A percentile compares a stretch with the other conserved stretches of the same genome.
Conservation (phyloP, 139 green algal genomes). For the Chlorella sp. region DNA sequence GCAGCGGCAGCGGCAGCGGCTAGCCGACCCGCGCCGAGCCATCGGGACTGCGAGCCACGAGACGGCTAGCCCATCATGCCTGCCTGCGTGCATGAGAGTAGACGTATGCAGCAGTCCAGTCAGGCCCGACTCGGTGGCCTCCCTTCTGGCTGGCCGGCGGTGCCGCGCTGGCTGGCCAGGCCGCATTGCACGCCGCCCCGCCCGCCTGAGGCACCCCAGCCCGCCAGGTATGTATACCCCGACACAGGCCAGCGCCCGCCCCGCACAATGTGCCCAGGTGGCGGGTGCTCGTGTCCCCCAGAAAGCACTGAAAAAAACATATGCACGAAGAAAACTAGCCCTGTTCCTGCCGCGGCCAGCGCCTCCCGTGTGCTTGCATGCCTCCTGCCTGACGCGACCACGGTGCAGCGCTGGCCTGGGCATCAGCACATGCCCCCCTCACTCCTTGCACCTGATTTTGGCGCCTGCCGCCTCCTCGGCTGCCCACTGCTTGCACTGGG, state of each 20-base stretch:
- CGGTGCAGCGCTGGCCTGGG: too few relatives aligned
- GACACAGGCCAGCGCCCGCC: background rate
- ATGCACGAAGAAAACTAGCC: background rate
- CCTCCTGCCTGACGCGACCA: background rate
- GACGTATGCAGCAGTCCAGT: background rate
- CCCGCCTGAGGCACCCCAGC: background rate
- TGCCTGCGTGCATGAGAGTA: too few relatives aligned
- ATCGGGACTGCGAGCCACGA: too few relatives aligned
- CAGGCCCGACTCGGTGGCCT: background rate
- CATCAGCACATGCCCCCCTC: background rate
- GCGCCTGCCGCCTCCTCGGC: background rate
- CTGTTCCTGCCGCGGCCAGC: background rate
- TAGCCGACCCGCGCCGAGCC: too few relatives aligned
- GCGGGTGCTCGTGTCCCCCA: background rate
- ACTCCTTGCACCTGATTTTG: background rate
- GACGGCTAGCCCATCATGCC: too few relatives aligned
- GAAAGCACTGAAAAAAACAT: background rate
- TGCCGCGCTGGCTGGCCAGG: too few relatives aligned
- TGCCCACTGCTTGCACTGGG: background rate
- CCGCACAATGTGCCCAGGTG: background rate
- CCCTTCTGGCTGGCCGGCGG: too few relatives aligned
- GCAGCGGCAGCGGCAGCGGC: too few relatives aligned
- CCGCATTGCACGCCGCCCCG: background rate
- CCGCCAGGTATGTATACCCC: background rate
- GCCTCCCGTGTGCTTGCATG: background rate